Conservation (phyloP, 768 basidiomycete species). For the Termitomyces eurrhizus region DNA sequence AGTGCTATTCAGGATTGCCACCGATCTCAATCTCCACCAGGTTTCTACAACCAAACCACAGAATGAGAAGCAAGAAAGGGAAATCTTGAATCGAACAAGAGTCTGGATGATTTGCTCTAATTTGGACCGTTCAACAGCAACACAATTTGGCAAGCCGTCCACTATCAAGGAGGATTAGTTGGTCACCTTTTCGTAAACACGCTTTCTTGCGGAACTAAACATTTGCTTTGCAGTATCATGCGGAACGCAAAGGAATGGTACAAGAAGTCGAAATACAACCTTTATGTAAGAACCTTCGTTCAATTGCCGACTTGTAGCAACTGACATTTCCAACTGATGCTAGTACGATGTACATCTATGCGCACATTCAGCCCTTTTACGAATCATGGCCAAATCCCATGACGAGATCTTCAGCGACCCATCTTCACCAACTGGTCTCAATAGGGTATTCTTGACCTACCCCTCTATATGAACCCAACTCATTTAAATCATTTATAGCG, state of each 20-base stretch:
- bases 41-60: conserved; percentile 56
- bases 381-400: conserved; percentile 71
- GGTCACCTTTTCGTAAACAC: conserved; percentile 19
- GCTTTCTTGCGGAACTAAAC: neutral
- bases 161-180: conserved; percentile 85
- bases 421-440: conserved; percentile 60
- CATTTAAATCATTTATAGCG: conserved; percentile 33
- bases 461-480: conserved; percentile 2
- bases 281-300: conserved; percentile 34
- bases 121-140: conserved; percentile 82
- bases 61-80: conserved; percentile 73
- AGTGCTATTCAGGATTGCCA: conserved; percentile 60
- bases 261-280: conserved; percentile 59
- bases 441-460: conserved; percentile 44
- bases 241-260: conserved; percentile 76
- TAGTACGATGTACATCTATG: conserved; percentile 78
- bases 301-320: neutral
- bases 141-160: conserved; percentile 86
- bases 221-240: conserved; percentile 43
- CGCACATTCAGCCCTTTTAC: conserved; percentile 64
- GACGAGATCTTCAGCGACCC: conserved; percentile 76
- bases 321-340: neutral
- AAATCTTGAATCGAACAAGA: conserved; percentile 80
- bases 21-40: conserved; percentile 83
- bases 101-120: conserved; percentile 92